phyloP scores from a whole-genome alignment of 257 asterid genomes.

The Solanum arcanum region DNA sequence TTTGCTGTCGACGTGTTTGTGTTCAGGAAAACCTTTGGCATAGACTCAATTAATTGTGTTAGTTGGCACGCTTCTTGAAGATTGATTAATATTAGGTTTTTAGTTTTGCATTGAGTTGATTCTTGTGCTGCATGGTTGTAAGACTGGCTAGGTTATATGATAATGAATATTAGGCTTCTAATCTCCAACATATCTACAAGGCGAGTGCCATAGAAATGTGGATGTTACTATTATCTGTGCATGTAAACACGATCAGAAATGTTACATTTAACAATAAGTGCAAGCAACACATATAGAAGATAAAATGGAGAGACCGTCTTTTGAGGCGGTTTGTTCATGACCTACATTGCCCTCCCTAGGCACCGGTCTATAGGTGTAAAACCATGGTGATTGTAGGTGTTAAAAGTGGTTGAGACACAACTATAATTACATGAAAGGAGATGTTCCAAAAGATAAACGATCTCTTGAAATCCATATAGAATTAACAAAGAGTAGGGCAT shows the following conservation, averaged over 20 bases:
- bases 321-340: not conserved
- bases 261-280: not conserved
- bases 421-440: not conserved
- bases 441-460: not conserved
- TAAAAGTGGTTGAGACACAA: not conserved
- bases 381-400: not conserved
- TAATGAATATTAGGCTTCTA: not conserved
- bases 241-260: not conserved
- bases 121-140: not conserved
- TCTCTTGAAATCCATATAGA: not conserved
- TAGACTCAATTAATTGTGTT: not conserved
- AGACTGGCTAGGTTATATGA: not conserved
- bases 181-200: not conserved
- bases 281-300: not conserved
- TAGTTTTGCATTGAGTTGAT: not conserved
- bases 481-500: not conserved
- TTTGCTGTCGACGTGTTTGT: not conserved
- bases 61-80: not conserved
- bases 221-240: not conserved
- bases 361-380: not conserved
- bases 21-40: not conserved
- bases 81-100: not conserved
- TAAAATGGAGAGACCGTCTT: not conserved
- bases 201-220: not conserved
- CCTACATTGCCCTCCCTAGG: not conserved